These are phyloP conservation scores for Fusarium kyushuense DNA, from an alignment of 2,329 filamentous ascomycete species.

Conservation along the genomic window DNA sequence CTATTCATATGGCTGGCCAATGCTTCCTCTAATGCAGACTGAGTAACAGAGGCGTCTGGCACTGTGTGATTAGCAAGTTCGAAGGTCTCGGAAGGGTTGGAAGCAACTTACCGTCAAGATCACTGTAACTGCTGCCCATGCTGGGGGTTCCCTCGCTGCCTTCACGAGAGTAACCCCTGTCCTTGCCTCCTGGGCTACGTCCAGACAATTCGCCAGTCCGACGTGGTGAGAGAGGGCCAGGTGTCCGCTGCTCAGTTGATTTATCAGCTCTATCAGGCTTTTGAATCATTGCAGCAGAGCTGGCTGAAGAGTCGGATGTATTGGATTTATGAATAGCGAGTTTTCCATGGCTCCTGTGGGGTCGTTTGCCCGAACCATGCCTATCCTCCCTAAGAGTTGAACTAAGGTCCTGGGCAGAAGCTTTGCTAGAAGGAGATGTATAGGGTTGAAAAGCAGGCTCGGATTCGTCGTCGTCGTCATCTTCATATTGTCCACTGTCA, in stretches of 20 bases:
- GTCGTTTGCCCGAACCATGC: conserved; percentile 51
- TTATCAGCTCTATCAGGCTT: conserved; percentile 46
- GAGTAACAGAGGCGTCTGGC: conserved; percentile 81
- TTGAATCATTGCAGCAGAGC: conserved; percentile 60
- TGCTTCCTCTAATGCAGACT: conserved; percentile 83
- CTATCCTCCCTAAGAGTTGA: conserved; percentile 65
- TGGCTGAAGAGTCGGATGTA: conserved; percentile 73
- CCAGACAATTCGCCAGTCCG: conserved; percentile 69
- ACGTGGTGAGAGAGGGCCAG: conserved; percentile 67
- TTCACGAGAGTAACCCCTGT: conserved; percentile 66
- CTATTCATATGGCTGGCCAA: conserved; percentile 67
- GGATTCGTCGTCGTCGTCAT: conserved; percentile 68
- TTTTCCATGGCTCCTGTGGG: conserved; percentile 49
- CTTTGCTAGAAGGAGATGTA: conserved; percentile 52
- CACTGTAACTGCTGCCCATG: conserved; percentile 88
- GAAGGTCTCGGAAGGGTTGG: conserved; percentile 1
- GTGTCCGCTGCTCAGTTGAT: conserved; percentile 51
- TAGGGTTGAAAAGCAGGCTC: conserved; percentile 69
- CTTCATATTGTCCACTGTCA: conserved; percentile 56
- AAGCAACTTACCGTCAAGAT: conserved; percentile 74
- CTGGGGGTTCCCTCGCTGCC: conserved; percentile 80
- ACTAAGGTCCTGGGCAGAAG: conserved; percentile 60
- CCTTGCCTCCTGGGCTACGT: conserved; percentile 64
- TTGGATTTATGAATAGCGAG: conserved; percentile 61
- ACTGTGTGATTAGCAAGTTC: conserved; percentile 10